Evolutionary conservation across 108 stramenopile species (phyloP).

Genomic region (Poteriospumella lacustris): DNA sequence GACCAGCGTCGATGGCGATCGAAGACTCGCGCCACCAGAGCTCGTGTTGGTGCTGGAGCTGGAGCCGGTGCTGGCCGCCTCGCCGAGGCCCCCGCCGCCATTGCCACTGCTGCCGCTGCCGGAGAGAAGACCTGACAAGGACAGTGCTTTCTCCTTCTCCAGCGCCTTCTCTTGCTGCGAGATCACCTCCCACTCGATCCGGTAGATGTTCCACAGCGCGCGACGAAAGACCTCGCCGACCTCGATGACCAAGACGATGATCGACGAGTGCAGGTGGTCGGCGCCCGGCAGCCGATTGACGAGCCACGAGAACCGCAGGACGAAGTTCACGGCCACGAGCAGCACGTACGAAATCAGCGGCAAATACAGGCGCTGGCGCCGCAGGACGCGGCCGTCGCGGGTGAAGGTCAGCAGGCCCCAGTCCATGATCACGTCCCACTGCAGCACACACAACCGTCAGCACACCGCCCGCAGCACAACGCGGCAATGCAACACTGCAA

Average conservation of each 20-base stretch:
- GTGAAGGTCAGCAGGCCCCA: conserved; percentile 25
- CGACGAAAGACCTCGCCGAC: conserved; percentile 12
- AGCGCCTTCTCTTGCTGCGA: neutral
- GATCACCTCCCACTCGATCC: conserved; percentile 21
- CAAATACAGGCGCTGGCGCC: neutral
- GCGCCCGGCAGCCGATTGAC: conserved; percentile 1
- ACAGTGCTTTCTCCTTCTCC: too few species aligned
- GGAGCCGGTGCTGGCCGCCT: too few species aligned
- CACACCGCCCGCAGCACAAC: neutral
- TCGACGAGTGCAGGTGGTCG: conserved; percentile 6
- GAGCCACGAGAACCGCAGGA: conserved; percentile 15
- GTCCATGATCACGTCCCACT: conserved; percentile 26
- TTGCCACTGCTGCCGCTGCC: too few species aligned
- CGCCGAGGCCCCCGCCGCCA: too few species aligned
- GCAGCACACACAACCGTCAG: neutral
- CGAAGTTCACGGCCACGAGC: neutral
- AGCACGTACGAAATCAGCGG: neutral
- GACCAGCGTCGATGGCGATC: too few species aligned
- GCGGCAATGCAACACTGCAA: neutral
- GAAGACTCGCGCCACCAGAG: too few species aligned
- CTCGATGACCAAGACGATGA: conserved; percentile 15
- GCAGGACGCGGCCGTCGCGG: neutral
- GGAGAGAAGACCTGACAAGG: too few species aligned
- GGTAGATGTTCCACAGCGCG: conserved; percentile 21
- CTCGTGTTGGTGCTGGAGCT: too few species aligned